Conservation (phyloP, 371 early-diverging fungal genomes). For the Actinomortierella wolfii region DNA sequence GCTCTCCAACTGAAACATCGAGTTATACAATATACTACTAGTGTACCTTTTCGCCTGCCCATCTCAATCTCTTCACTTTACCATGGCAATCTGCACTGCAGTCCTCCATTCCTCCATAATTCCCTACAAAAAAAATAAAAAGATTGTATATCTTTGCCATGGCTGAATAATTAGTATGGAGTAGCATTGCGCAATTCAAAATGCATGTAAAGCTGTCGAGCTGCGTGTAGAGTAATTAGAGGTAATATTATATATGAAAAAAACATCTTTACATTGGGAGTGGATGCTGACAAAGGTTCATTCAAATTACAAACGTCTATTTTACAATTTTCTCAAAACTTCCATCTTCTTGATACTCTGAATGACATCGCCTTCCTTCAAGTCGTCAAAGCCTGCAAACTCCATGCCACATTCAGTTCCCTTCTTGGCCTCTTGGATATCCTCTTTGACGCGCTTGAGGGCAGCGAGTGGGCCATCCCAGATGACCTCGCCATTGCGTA, state of each 20-base stretch:
- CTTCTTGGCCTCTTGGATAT: constrained; percentile 84
- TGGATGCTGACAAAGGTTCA: no score
- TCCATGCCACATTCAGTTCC: constrained; percentile 93
- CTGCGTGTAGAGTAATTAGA: neutral
- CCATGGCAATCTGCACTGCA: no score
- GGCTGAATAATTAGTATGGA: neutral
- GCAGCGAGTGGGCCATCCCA: constrained; percentile 73
- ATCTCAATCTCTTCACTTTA: no score
- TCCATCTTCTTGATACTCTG: constrained; percentile 67
- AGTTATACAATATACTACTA: no score
- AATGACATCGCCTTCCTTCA: constrained; percentile 83
- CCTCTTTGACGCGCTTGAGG: constrained; percentile 86
- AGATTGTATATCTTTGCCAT: neutral
- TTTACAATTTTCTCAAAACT: constrained; percentile 51
- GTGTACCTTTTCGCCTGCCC: no score
- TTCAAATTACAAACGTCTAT: no score
- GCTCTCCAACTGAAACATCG: no score
- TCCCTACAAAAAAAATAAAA: neutral
- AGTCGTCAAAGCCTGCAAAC: constrained; percentile 78
- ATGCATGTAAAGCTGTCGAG: neutral
- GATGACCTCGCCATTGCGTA: constrained; percentile 67
- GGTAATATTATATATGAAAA: neutral
- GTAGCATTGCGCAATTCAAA: neutral
- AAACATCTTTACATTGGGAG: no score
- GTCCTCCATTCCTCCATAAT: no score